Conservation (phyloP, 768 basidiomycete species). For the Tylopilus felleus region DNA sequence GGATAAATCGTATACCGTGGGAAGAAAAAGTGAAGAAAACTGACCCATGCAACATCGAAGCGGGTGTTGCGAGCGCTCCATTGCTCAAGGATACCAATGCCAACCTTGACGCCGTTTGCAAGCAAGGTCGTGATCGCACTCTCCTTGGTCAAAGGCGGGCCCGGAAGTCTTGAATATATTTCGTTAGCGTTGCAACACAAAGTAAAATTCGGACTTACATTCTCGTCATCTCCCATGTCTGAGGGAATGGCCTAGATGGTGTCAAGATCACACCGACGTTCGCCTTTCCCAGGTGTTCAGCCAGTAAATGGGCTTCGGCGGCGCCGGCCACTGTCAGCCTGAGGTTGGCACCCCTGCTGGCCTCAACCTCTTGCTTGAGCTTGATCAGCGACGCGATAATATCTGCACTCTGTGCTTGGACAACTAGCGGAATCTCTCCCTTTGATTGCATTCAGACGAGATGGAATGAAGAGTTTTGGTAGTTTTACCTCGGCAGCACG, state of each 20-base stretch:
- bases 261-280: conserved; percentile 67
- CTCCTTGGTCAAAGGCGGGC: conserved; percentile 35
- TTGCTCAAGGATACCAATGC: conserved; percentile 59
- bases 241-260: conserved; percentile 70
- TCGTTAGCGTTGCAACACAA: conserved; percentile 2
- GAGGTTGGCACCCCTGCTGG: conserved; percentile 39
- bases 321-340: conserved; percentile 65
- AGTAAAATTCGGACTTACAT: conserved; percentile 20
- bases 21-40: conserved; percentile 28
- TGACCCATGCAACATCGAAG: conserved; percentile 81
- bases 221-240: conserved; percentile 57
- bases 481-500: conserved; percentile 43
- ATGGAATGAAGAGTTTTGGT: background rate
- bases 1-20: background rate
- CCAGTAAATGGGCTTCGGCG: conserved; percentile 68
- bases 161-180: conserved; percentile 24
- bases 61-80: conserved; percentile 76
- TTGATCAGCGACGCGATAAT: conserved; percentile 73
- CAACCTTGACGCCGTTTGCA: conserved; percentile 68
- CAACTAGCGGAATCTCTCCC: conserved; percentile 72
- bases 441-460: conserved; percentile 21
- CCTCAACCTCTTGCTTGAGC: conserved; percentile 64
- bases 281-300: conserved; percentile 64
- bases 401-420: conserved; percentile 75
- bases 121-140: conserved; percentile 60